Conservation (phyloP, 805 yeast species). For the Torulaspora microellipsoides region DNA sequence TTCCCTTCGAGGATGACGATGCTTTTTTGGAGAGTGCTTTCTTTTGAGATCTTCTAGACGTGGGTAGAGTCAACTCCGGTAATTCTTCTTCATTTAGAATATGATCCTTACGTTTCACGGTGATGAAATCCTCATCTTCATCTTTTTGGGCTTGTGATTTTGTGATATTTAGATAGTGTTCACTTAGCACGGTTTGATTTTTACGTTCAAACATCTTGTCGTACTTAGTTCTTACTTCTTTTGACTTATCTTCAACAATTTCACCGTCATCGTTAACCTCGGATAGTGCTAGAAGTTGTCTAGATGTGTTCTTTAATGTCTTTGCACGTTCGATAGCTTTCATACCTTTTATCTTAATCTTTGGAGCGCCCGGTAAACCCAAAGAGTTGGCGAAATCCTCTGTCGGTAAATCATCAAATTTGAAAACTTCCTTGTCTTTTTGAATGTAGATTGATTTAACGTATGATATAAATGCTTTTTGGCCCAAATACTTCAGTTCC, state of each 20-base stretch:
- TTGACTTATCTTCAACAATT: slow-evolving; percentile 32
- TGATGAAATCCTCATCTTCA: slow-evolving; percentile 69
- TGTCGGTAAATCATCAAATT: slow-evolving; percentile 67
- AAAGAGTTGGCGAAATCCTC: slow-evolving; percentile 83
- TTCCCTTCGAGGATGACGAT: slow-evolving; percentile 54
- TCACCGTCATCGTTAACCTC: slow-evolving; percentile 66
- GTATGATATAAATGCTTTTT: slow-evolving; percentile 92
- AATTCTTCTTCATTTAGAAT: slow-evolving; percentile 57
- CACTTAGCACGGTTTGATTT: slow-evolving; percentile 87
- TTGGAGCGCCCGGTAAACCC: slow-evolving; percentile 96
- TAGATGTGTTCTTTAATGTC: slow-evolving; percentile 74
- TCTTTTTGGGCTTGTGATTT: slow-evolving; percentile 40
- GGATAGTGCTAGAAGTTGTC: slow-evolving; percentile 57
- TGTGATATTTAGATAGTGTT: slow-evolving; percentile 77
- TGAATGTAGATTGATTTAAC: slow-evolving; percentile 80
- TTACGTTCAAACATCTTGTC: slow-evolving; percentile 94
- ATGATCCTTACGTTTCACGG: slow-evolving; percentile 75
- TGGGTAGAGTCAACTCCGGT: slow-evolving; percentile 57
- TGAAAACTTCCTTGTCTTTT: slow-evolving; percentile 81
- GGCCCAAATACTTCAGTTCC: slow-evolving; percentile 86
- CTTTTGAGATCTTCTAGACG: slow-evolving; percentile 80
- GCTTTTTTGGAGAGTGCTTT: slow-evolving; percentile 83
- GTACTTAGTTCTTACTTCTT: slow-evolving; percentile 71
- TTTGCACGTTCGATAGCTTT: slow-evolving; percentile 45
- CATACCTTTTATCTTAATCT: slow-evolving; percentile 65